A percentile compares a stretch with the other conserved stretches of the same genome.
phyloP scores from a whole-genome alignment of 306 rosid genomes.

The Benincasa hispida region DNA sequence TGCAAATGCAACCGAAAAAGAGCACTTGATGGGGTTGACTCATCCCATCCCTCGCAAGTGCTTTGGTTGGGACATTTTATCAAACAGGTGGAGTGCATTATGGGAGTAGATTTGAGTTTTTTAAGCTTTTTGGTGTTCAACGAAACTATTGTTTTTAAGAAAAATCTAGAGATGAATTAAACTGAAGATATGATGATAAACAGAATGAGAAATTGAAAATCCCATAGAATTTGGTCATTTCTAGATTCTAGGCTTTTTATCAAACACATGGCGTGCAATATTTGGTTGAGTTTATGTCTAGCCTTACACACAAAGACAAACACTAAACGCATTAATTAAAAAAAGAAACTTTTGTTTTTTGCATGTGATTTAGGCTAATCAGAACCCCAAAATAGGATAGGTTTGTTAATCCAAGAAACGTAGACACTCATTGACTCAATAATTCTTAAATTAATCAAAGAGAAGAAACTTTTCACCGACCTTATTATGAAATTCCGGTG shows the following conservation, averaged over 20 bases:
- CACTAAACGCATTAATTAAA: background rate
- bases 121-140: background rate
- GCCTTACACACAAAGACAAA: background rate
- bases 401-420: background rate
- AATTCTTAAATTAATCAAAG: background rate
- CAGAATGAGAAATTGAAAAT: background rate
- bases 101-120: background rate
- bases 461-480: background rate
- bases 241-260: constrained; percentile 2
- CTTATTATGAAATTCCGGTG: background rate
- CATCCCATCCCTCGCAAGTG: background rate
- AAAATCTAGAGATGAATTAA: background rate
- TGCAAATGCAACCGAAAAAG: background rate
- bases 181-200: background rate
- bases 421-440: background rate
- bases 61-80: background rate
- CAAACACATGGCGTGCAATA: background rate
- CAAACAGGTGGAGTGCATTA: constrained; percentile 5
- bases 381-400: background rate
- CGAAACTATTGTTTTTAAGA: background rate
- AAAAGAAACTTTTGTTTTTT: background rate
- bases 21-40: background rate
- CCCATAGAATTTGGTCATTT: background rate
- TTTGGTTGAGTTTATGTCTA: background rate
- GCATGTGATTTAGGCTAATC: constrained; percentile 5